Evolutionary conservation across 2,329 filamentous ascomycete species (phyloP).

Genomic region (Fusarium siculi): DNA sequence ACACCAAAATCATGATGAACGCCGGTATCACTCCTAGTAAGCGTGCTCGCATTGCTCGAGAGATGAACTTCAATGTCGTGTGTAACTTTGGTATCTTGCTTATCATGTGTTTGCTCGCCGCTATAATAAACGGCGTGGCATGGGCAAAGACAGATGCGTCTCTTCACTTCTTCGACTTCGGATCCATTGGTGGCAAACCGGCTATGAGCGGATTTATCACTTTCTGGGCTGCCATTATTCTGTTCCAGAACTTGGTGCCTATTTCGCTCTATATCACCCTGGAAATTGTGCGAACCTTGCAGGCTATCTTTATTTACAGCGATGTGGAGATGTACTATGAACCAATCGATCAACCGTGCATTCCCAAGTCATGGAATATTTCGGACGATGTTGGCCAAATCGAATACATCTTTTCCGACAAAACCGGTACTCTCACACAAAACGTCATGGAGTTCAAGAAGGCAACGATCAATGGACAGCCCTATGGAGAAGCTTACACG

Average conservation of each 20-base stretch:
- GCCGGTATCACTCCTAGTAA: conserved; percentile 95
- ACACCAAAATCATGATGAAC: conserved; percentile 99
- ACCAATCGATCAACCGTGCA: conserved; percentile 90
- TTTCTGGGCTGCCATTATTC: conserved; percentile 93
- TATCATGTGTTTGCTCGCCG: conserved; percentile 87
- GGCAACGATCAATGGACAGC: conserved; percentile 92
- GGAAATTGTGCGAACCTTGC: conserved; percentile 91
- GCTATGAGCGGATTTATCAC: conserved; percentile 91
- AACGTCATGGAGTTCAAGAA: conserved; percentile 99
- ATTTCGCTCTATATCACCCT: conserved; percentile 98
- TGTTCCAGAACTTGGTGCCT: conserved; percentile 98
- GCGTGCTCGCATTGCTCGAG: conserved; percentile 87
- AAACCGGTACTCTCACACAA: conserved; percentile 94
- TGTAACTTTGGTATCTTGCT: conserved; percentile 95
- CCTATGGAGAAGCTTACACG: conserved; percentile 97
- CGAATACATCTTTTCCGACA: conserved; percentile 99
- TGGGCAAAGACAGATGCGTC: conserved; percentile 83
- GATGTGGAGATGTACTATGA: conserved; percentile 98
- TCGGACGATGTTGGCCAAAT: conserved; percentile 98
- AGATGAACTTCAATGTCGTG: conserved; percentile 96
- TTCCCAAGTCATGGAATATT: conserved; percentile 98
- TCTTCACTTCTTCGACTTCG: conserved; percentile 84
- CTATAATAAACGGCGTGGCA: conserved; percentile 83
- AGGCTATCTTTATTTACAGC: conserved; percentile 97
- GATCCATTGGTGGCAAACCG: conserved; percentile 79